These are phyloP conservation scores for Rubroshorea leprosula DNA, from an alignment of 345 rosid species.

Conservation along the genomic window DNA sequence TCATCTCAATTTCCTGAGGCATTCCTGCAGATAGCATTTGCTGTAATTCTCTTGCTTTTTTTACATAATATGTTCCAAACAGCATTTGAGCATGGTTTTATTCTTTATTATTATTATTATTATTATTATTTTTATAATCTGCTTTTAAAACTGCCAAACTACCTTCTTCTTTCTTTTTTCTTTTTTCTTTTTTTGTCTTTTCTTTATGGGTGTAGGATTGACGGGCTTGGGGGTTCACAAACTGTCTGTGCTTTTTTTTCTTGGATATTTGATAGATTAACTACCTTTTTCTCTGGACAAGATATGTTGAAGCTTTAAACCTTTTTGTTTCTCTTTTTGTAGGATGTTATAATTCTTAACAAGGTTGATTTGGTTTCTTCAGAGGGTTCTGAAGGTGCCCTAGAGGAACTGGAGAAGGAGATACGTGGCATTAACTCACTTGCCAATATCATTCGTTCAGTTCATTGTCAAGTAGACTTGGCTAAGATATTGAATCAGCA, in stretches of 20 bases:
- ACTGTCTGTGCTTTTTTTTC: not conserved
- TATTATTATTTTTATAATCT: too few species aligned
- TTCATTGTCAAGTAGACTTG: slow-evolving; percentile 76
- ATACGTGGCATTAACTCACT: slow-evolving; percentile 72
- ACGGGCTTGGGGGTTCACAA: not conserved
- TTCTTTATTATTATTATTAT: not conserved
- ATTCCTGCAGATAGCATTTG: slow-evolving; percentile 85
- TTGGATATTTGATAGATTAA: not conserved
- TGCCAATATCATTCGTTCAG: slow-evolving; percentile 61
- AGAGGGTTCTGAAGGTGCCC: slow-evolving; percentile 39
- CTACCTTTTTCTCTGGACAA: not conserved
- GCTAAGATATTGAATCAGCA: slow-evolving; percentile 55
- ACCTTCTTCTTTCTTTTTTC: not conserved
- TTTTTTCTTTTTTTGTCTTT: not conserved
- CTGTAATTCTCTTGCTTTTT: slow-evolving; percentile 37
- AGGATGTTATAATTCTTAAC: slow-evolving; percentile 91
- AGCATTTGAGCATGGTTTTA: not conserved
- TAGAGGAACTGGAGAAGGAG: slow-evolving; percentile 71
- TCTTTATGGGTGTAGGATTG: not conserved
- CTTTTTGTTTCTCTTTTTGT: slow-evolving; percentile 21
- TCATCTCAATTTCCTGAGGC: slow-evolving; percentile 87
- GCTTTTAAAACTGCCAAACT: not conserved
- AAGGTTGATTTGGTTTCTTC: slow-evolving; percentile 81
- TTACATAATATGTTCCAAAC: not conserved
- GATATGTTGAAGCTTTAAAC: not conserved